Evolutionary conservation across 768 basidiomycete genomes (phyloP), one percentile per base, ranked within the genome.

Genomic region (Gyrodon lividus): DNA sequence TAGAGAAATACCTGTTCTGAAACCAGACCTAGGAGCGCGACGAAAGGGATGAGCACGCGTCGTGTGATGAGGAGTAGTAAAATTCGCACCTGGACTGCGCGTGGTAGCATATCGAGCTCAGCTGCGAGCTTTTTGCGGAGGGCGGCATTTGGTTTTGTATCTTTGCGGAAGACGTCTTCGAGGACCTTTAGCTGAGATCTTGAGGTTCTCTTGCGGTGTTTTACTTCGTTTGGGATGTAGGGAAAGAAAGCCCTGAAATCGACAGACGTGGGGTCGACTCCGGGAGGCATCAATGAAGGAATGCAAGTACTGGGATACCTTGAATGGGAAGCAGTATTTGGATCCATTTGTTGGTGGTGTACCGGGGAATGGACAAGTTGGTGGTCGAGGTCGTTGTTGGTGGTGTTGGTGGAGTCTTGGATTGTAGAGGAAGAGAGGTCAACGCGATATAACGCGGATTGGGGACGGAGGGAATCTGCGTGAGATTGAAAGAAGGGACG

Each of bases 201-300:
- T 26, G 92, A 91, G 0, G 96, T 98, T 46, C 96, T 77, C 61
- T 93, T 89, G 53, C 94, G 77, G 62, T 96, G 94, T 74, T 96
- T 96, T 73, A 97, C 90, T 74, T 95, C 87, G 72, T 90, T 91
- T 50, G 90, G 90, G 46, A 85, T 83, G 72, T 89, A 92, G n/a
- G 88, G 85, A 59, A 86, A 90, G 74, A 92, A 91, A 37, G 87
- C 84, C 63, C 86, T 83, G 65, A 88, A 86, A 77, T 89, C 87
- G 69, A 86, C 83, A 58, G 80, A 72, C 34, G 61, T 48, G 59
- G 86, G 83, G 74, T 89, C 87, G 67, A 80, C 73, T 51, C 73
- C 75, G 61, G 74, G 77, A 56, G 74, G 77, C 64, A 76, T 68
- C 68, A 76, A 72, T 58, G 72, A 73, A 59, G 76, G 73, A 65